Evolutionary conservation across 805 yeast genomes (phyloP), one percentile per base, ranked within the genome.

Genomic region (Candida qinlingensis): DNA sequence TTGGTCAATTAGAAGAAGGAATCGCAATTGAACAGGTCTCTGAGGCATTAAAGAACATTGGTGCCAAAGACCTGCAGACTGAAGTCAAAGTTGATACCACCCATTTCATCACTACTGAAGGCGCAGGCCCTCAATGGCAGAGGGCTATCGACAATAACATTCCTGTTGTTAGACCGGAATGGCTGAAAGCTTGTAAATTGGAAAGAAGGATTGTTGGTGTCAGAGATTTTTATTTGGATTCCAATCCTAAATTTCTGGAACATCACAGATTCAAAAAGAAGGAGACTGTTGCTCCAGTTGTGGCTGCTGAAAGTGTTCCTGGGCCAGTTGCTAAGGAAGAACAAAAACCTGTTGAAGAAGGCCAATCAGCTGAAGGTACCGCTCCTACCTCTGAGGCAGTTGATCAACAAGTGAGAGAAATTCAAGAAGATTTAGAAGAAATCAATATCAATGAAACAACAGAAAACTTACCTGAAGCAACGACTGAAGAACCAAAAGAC

Each of bases 131-230:
- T 13, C 91, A 87, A 65, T 86, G 79, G 70, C 74, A 81, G 53
- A 84, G 81, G 62, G 99, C 98, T 1, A 75, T 77, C 52, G 90
- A 85, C 46, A 79, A 81, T 71, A 94, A 90, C 62, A 89, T 94
- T 48, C 99, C 99, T 2, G 79, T 94, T 37, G 91, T 94, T 29
- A 79, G 96, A 65, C 98, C 99, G 0, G 97, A 94, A 64, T 94
- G 98, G 98, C 72, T 94, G 49, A 85, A 86, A 66, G 97, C 97
- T 0, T 94, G 98, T 70, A 96, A 87, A 58, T 66, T 76, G 39
- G 97, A 91, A 61, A 80, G 94, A 57, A 72, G 96, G 60, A 83
- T 94, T 48, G 96, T 91, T 39, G 97, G 98, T 29, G 99, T 94
- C 12, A 77, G 96, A 60, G 89, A 88, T 56, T 88, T 85, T 57